Percentiles rank a stretch among this genome's conserved stretches.
Evolutionary conservation across 805 yeast species (phyloP).

Genomic region (Tetrapisispora namnaoensis): DNA sequence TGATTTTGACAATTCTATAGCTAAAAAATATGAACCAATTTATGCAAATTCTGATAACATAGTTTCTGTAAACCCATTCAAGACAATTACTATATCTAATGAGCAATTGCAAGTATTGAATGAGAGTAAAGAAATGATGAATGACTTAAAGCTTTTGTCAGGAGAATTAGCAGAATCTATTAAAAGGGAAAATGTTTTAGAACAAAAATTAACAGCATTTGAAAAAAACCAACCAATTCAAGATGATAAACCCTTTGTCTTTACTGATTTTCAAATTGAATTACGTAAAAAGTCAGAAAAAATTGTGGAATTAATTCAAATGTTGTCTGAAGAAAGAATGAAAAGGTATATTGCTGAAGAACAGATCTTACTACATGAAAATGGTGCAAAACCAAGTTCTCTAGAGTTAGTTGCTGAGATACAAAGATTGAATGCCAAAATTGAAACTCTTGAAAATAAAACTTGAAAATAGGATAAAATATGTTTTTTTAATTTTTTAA

Average conservation of each 20-base stretch:
- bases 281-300: conserved; percentile 33
- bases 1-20: conserved; percentile 14
- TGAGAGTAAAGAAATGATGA: conserved; percentile 47
- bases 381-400: conserved; percentile 43
- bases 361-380: conserved; percentile 47
- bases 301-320: conserved; percentile 45
- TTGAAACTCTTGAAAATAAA: not conserved
- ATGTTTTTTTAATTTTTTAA: not conserved
- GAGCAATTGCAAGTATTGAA: conserved; percentile 55
- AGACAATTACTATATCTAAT: conserved; percentile 37
- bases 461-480: not conserved
- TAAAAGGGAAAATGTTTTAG: conserved; percentile 55
- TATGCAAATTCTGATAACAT: conserved; percentile 5
- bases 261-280: conserved; percentile 22
- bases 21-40: conserved; percentile 10
- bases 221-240: not conserved
- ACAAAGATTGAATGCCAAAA: conserved; percentile 38
- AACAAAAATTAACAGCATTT: conserved; percentile 29
- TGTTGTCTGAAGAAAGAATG: conserved; percentile 53
- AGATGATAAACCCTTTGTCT: conserved; percentile 2
- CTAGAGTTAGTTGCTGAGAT: conserved; percentile 49
- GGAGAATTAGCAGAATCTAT: conserved; percentile 66
- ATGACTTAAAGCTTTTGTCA: conserved; percentile 59
- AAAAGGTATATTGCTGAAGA: conserved; percentile 65
- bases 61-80: conserved; percentile 5